These are phyloP conservation scores for Melanopsichium pennsylvanicum DNA, from an alignment of 1,284 basidiomycete genomes.

Conservation along the genomic window DNA sequence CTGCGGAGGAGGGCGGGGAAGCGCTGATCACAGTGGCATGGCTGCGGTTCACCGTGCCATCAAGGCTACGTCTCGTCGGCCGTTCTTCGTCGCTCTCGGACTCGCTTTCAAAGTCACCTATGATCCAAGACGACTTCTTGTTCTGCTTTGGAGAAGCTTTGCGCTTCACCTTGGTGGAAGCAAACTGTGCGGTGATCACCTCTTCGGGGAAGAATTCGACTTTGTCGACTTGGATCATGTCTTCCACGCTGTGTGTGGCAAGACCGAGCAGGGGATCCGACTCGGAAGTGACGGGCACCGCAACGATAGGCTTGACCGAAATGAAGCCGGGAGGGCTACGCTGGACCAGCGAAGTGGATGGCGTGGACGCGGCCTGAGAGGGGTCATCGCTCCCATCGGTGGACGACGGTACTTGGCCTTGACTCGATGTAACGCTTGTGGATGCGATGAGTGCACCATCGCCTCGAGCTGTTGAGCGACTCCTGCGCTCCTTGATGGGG, in stretches of 20 bases:
- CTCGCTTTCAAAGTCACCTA: constrained; percentile 42
- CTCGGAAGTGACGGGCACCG: constrained; percentile 26
- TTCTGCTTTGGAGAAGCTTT: constrained; percentile 24
- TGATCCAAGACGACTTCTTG: constrained; percentile 44
- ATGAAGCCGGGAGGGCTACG: constrained; percentile 28
- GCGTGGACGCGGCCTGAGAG: constrained; percentile 28
- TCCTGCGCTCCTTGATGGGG: constrained; percentile 15
- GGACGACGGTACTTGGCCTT: constrained; percentile 21
- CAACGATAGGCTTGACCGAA: constrained; percentile 24
- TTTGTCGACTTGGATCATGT: constrained; percentile 36
- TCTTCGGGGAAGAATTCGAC: constrained; percentile 41
- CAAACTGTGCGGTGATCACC: constrained; percentile 19
- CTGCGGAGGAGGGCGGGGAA: constrained; percentile 11
- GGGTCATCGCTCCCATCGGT: constrained; percentile 32
- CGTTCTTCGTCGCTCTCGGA: constrained; percentile 31
- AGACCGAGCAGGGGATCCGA: constrained; percentile 29
- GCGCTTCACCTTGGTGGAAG: constrained; percentile 4
- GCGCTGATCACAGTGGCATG: constrained; percentile 9
- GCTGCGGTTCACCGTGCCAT: background rate
- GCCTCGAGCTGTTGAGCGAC: constrained; percentile 1
- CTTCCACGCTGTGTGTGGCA: constrained; percentile 33
- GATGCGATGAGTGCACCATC: constrained; percentile 1
- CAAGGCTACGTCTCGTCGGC: background rate
- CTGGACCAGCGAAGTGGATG: constrained; percentile 35
- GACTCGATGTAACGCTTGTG: constrained; percentile 19